These are phyloP conservation scores for Microdochium nivale DNA, from an alignment of 2,329 filamentous ascomycete genomes.

Conservation along the genomic window DNA sequence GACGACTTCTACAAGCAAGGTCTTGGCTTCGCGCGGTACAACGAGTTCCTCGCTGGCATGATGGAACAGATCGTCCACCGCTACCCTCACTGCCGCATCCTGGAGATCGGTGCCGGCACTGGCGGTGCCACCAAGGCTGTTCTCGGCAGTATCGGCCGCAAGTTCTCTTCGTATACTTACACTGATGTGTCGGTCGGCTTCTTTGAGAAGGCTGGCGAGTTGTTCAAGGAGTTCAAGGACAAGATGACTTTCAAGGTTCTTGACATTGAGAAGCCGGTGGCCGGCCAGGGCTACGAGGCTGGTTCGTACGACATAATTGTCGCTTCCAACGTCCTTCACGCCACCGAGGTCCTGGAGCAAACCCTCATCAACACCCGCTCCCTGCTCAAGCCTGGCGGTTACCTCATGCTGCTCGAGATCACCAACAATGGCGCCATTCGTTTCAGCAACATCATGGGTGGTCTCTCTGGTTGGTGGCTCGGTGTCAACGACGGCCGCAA, in stretches of 20 bases:
- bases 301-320: neutral
- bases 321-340: neutral
- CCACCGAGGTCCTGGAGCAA: neutral
- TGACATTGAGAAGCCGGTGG: neutral
- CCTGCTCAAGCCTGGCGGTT: neutral
- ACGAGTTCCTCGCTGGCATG: constrained; percentile 12
- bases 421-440: constrained; percentile 1
- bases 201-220: constrained; percentile 4
- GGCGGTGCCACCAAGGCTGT: constrained; percentile 2
- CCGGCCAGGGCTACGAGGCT: neutral
- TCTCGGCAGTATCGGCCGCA: neutral
- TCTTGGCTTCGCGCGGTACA: constrained; percentile 8
- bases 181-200: constrained; percentile 10
- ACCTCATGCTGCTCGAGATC: neutral
- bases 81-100: constrained; percentile 4
- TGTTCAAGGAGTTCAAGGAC: constrained; percentile 1
- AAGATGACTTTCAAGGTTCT: neutral
- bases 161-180: constrained; percentile 4
- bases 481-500: constrained; percentile 3
- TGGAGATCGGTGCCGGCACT: constrained; percentile 9
- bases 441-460: constrained; percentile 6
- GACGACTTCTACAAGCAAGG: constrained; percentile 21
- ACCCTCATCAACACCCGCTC: neutral
- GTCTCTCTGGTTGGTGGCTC: constrained; percentile 9
- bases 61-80: constrained; percentile 15